Conservation (phyloP, 129 eudicot species). For the Solidago caesia region DNA sequence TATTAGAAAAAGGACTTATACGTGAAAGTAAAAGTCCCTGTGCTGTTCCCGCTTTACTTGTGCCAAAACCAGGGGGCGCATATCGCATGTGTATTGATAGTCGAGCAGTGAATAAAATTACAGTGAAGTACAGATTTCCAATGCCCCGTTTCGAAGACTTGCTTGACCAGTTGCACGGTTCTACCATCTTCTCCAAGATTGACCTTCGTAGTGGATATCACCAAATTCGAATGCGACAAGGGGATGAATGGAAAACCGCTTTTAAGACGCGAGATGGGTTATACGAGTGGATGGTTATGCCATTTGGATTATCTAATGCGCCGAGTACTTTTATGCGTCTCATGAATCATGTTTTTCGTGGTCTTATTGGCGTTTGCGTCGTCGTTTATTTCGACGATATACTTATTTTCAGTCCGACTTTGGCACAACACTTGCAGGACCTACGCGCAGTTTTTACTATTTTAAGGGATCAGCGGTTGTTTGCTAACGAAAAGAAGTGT, state of each 20-base stretch:
- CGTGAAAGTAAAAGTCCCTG: too few relatives aligned
- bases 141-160: too few relatives aligned
- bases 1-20: too few relatives aligned
- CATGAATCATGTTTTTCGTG: neutral
- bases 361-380: neutral
- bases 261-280: neutral
- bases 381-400: constrained; percentile 7
- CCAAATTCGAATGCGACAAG: neutral
- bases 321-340: neutral
- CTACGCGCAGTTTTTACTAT: neutral
- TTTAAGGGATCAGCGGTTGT: neutral
- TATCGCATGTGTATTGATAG: too few relatives aligned
- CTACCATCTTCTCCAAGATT: too few relatives aligned
- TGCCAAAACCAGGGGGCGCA: too few relatives aligned
- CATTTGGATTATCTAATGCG: neutral
- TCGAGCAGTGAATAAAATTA: too few relatives aligned
- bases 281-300: constrained; percentile 8
- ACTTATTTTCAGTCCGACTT: neutral
- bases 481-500: constrained; percentile 12
- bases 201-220: too few relatives aligned
- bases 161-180: too few relatives aligned
- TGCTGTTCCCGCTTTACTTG: too few relatives aligned
- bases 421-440: neutral
- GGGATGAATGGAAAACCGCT: neutral
- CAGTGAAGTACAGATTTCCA: too few relatives aligned